These are phyloP conservation scores for Juncus inflexus DNA, from an alignment of 176 grass and related monocot species.

Conservation along the genomic window DNA sequence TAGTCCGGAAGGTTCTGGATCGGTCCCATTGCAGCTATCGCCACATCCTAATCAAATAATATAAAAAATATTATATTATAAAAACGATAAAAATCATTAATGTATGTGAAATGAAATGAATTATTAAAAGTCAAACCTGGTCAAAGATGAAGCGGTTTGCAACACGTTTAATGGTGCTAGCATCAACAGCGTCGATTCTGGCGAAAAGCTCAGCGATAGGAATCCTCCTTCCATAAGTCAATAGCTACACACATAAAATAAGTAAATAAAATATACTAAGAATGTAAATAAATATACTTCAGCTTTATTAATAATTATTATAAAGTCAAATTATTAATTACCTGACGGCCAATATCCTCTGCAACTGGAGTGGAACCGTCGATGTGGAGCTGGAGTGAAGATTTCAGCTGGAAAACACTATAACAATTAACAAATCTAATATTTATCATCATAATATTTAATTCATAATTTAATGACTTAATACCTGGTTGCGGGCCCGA, in stretches of 20 bases:
- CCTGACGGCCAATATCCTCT: conserved; percentile 98
- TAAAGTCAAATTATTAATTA: conserved; percentile 36
- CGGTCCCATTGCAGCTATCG: conserved; percentile 87
- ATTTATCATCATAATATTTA: conserved; percentile 13
- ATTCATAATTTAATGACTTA: background rate
- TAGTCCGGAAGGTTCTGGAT: conserved; percentile 88
- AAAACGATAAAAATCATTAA: background rate
- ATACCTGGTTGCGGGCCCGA: conserved; percentile 94
- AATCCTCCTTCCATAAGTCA: conserved; percentile 93
- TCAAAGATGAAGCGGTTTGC: conserved; percentile 99
- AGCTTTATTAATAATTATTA: background rate
- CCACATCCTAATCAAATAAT: conserved; percentile 53
- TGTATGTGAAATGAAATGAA: background rate
- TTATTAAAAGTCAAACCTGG: conserved; percentile 48
- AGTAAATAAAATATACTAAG: conserved; percentile 14
- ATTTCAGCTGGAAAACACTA: conserved; percentile 78
- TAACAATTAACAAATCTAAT: conserved; percentile 22
- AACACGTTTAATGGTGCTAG: conserved; percentile 83
- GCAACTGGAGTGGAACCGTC: conserved; percentile 85
- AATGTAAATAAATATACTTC: conserved; percentile 8
- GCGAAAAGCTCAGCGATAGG: conserved; percentile 84
- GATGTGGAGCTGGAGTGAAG: conserved; percentile 91
- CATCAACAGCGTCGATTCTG: conserved; percentile 97
- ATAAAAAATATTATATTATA: conserved; percentile 15
- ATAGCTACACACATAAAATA: conserved; percentile 38